These are phyloP conservation scores for Pezicula neosporulosa DNA, from an alignment of 2,329 filamentous ascomycete genomes.

Conservation along the genomic window DNA sequence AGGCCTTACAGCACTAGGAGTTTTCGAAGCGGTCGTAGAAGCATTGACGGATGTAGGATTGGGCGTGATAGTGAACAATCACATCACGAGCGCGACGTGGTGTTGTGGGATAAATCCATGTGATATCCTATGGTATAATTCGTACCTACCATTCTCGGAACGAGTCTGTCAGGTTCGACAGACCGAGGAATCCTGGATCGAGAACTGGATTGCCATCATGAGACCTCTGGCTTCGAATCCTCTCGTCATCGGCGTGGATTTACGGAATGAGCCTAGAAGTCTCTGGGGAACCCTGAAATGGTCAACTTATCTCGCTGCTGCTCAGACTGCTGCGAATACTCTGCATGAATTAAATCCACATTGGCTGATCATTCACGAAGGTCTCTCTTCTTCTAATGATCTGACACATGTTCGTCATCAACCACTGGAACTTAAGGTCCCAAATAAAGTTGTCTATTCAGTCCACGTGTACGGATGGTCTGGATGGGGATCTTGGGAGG, in stretches of 20 bases:
- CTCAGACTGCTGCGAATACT: slow-evolving; percentile 59
- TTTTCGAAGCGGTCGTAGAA: slow-evolving; percentile 46
- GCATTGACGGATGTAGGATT: slow-evolving; percentile 11
- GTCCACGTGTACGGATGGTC: slow-evolving; percentile 69
- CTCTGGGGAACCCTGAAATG: slow-evolving; percentile 68
- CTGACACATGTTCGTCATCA: slow-evolving; percentile 50
- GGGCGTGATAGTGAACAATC: slow-evolving; percentile 48
- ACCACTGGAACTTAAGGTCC: slow-evolving; percentile 54
- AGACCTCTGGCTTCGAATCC: slow-evolving; percentile 52
- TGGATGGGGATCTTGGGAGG: slow-evolving; percentile 60
- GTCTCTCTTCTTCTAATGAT: slow-evolving; percentile 65
- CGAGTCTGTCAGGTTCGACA: slow-evolving; percentile 57
- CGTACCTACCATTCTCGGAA: slow-evolving; percentile 42
- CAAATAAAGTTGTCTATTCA: slow-evolving; percentile 60
- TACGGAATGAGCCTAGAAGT: slow-evolving; percentile 67
- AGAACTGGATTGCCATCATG: slow-evolving; percentile 66
- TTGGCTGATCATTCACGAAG: slow-evolving; percentile 67
- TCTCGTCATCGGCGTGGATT: slow-evolving; percentile 61
- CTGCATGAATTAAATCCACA: slow-evolving; percentile 55
- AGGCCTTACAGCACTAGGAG: slow-evolving; percentile 53
- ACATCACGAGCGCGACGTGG: slow-evolving; percentile 67
- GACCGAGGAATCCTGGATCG: slow-evolving; percentile 63
- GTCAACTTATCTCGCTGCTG: slow-evolving; percentile 60
- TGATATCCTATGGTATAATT: slow-evolving; percentile 64
- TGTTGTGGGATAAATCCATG: slow-evolving; percentile 67